Evolutionary conservation across 495 filamentous ascomycete genomes (phyloP), one percentile per base, ranked within the genome.

Genomic region (Hyaloscypha hepaticicola): DNA sequence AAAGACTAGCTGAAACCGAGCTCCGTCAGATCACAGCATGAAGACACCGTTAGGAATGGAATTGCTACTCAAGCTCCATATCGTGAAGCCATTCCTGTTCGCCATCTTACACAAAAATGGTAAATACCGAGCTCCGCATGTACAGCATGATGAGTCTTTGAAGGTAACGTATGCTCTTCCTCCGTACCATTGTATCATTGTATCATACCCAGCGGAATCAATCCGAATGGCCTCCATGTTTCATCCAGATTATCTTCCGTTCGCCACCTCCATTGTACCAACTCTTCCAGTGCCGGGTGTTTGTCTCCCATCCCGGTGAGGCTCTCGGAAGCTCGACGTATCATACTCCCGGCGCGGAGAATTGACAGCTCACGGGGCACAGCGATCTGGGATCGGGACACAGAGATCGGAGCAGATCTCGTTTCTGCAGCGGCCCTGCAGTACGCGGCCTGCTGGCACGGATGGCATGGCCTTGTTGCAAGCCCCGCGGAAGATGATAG

Each of bases 351-450:
- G 6, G 38, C 11, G 19, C 7, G 14, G 38, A 45, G 38, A 4
- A 45, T 9, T 45, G 38, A 45, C 14, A 5, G 8, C 6, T 58
- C 27, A 58, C 31, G 21, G 56, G 19, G n/a, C 56, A 58, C 56
- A 6, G 19, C 31, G 56, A 58, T 58, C 56, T 58, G 16, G 6
- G 31, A 45, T 58, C 25, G 56, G n/a, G 21, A 58, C 21, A 41
- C 21, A 21, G 33, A 58, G 56, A n/a, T n/a, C n/a, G n/a, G n/a
- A n/a, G n/a, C n/a, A n/a, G n/a, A 58, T 58, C 56, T 38, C 56
- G 56, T 45, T 45, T 24, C 21, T 31, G 56, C 33, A 45, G n/a
- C 21, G 7, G 5, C 53, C 19, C 19, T 33, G 11, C 26, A n/a
- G 11, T 11, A n/a, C 16, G 7, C 12, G 25, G 16, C 19, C 25